Percentiles rank a stretch among this genome's conserved stretches.
These are phyloP conservation scores for Pseudohalonectria lignicola DNA, from an alignment of 2,329 filamentous ascomycete species.

Conservation along the genomic window DNA sequence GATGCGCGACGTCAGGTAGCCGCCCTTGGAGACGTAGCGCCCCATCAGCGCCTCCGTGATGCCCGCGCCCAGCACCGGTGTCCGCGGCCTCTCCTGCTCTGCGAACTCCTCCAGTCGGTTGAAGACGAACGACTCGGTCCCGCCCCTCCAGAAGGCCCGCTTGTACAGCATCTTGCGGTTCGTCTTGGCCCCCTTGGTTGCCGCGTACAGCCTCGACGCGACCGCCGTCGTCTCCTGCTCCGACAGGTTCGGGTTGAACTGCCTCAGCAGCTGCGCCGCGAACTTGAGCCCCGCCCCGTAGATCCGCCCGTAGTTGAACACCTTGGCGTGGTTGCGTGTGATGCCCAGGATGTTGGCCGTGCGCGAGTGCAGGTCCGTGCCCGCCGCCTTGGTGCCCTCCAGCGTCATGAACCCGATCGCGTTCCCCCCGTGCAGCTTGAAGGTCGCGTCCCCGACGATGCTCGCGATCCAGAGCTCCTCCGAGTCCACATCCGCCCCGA, in stretches of 20 bases:
- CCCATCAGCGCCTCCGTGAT: constrained; percentile 94
- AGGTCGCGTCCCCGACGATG: constrained; percentile 86
- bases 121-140: constrained; percentile 96
- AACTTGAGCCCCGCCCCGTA: constrained; percentile 97
- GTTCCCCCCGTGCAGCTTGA: constrained; percentile 90
- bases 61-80: constrained; percentile 84
- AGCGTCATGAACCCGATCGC: constrained; percentile 98
- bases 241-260: constrained; percentile 80
- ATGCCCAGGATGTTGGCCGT: constrained; percentile 90
- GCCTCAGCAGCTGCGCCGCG: constrained; percentile 75
- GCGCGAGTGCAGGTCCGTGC: constrained; percentile 88
- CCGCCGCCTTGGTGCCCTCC: constrained; percentile 87
- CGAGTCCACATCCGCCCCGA: constrained; percentile 94
- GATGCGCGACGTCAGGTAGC: constrained; percentile 90
- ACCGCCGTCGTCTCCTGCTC: constrained; percentile 68
- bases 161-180: constrained; percentile 61
- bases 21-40: constrained; percentile 76
- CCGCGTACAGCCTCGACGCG: constrained; percentile 71
- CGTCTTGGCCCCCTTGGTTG: constrained; percentile 85
- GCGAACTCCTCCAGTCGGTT: constrained; percentile 98
- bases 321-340: constrained; percentile 86
- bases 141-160: constrained; percentile 83
- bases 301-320: constrained; percentile 98
- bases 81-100: constrained; percentile 81
- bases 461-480: constrained; percentile 98